Evolutionary conservation across 768 basidiomycete species (phyloP).

Genomic region (Terana coerulea): DNA sequence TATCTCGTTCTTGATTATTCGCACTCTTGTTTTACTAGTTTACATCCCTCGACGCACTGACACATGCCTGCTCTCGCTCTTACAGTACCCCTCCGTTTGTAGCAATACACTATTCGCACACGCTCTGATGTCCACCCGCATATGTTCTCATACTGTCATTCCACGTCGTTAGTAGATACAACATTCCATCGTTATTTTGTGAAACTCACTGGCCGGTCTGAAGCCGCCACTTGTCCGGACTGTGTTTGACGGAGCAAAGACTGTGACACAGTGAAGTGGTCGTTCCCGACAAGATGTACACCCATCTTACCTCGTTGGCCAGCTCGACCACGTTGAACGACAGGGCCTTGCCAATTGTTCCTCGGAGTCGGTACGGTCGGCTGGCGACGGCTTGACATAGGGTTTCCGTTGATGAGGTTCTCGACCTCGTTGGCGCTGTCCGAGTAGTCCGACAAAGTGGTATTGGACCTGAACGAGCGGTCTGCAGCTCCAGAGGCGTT

Average conservation of each 20-base stretch:
- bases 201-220: slow-evolving; percentile 32
- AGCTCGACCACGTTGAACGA: no score
- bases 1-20: slow-evolving; percentile 8
- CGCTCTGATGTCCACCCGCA: slow-evolving; percentile 2
- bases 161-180: slow-evolving; percentile 23
- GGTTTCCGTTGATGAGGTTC: slow-evolving; percentile 41
- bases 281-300: no score
- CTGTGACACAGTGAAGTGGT: no score
- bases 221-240: slow-evolving; percentile 41
- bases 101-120: neutral
- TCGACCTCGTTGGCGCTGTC: slow-evolving; percentile 75
- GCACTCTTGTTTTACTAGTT: slow-evolving; percentile 23
- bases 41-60: neutral
- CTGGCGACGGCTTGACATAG: no score
- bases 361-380: no score
- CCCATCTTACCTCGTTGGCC: no score
- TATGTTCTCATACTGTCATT: slow-evolving; percentile 9
- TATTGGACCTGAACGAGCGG: slow-evolving; percentile 24
- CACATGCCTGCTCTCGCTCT: neutral
- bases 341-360: no score
- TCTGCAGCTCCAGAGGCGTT: slow-evolving; percentile 14
- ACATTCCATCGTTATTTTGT: neutral
- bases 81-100: neutral
- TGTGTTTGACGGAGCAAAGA: slow-evolving; percentile 36
- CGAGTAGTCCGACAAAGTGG: slow-evolving; percentile 30